Evolutionary conservation across 2,329 filamentous ascomycete genomes (phyloP).

Genomic region (Curvularia spicifera): DNA sequence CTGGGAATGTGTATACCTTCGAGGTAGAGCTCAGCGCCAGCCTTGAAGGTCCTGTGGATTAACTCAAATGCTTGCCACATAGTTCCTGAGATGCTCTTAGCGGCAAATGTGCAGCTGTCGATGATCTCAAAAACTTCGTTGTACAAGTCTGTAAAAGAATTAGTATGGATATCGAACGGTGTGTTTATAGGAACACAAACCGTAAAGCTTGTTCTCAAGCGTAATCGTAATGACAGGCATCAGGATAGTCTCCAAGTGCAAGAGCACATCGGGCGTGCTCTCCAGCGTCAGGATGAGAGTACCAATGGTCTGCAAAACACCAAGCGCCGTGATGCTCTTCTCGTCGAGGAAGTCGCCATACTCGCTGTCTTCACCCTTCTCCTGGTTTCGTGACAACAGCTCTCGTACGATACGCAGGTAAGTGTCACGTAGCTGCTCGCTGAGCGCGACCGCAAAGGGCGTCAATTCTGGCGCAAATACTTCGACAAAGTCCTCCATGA

Average conservation of each 20-base stretch:
- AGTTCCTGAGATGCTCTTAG: conserved; percentile 90
- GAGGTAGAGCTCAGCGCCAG: conserved; percentile 93
- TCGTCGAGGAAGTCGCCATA: conserved; percentile 95
- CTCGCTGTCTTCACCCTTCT: conserved; percentile 75
- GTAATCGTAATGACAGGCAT: conserved; percentile 98
- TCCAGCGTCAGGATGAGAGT: conserved; percentile 96
- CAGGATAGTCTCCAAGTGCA: conserved; percentile 92
- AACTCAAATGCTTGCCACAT: conserved; percentile 99
- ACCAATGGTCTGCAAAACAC: conserved; percentile 95
- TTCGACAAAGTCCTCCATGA: conserved; percentile 99
- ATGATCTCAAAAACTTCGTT: conserved; percentile 99
- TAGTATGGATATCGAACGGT: conserved; percentile 18
- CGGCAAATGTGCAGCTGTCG: conserved; percentile 97
- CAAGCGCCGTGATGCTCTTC: conserved; percentile 96
- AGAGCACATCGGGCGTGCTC: conserved; percentile 92
- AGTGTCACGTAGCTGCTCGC: conserved; percentile 93
- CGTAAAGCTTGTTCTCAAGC: conserved; percentile 95
- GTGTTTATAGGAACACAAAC: conserved; percentile 51
- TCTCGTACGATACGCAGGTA: conserved; percentile 94
- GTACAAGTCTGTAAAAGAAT: conserved; percentile 72
- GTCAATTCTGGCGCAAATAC: conserved; percentile 97
- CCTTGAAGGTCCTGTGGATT: conserved; percentile 96
- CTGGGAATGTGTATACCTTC: conserved; percentile 59
- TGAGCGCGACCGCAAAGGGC: conserved; percentile 93
- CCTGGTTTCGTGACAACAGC: conserved; percentile 81